Evolutionary conservation across 164 flowering plant genomes (phyloP).

Genomic region (Nymphaea colorata): DNA sequence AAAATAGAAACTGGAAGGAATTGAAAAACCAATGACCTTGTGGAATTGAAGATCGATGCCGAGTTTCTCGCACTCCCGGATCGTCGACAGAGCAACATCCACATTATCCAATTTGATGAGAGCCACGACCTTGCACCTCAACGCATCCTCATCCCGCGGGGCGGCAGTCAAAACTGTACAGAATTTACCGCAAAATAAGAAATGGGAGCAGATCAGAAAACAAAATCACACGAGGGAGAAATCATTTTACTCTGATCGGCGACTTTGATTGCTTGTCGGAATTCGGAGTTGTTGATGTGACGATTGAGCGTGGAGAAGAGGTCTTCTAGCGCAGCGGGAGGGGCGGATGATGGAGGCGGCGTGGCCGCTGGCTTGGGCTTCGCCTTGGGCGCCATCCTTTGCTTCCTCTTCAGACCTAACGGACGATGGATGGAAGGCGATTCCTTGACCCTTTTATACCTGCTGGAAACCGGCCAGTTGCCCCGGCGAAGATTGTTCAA

Average conservation of each 20-base stretch:
- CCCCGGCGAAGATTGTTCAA: too few relatives aligned
- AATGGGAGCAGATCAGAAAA: not conserved
- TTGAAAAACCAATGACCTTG: constrained; percentile 30
- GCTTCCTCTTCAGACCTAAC: not conserved
- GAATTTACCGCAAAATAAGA: not conserved
- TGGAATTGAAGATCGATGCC: constrained; percentile 45
- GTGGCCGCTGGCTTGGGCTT: constrained; percentile 46
- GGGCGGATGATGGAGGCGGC: constrained; percentile 24
- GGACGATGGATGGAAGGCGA: too few relatives aligned
- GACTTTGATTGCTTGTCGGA: constrained; percentile 56
- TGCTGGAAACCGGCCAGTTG: too few relatives aligned
- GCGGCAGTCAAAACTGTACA: constrained; percentile 48
- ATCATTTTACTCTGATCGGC: constrained; percentile 61
- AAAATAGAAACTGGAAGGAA: not conserved
- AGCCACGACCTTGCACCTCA: constrained; percentile 78
- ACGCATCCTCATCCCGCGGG: constrained; percentile 79
- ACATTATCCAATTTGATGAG: constrained; percentile 50
- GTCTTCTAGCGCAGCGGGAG: constrained; percentile 56
- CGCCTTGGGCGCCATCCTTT: constrained; percentile 67
- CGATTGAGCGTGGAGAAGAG: constrained; percentile 70
- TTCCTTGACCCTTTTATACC: too few relatives aligned
- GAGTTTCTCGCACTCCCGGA: constrained; percentile 28
- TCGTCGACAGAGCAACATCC: constrained; percentile 48
- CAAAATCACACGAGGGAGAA: not conserved
- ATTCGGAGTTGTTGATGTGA: constrained; percentile 54